Evolutionary conservation across 1,284 basidiomycete species (phyloP), one percentile per base, ranked within the genome.

Genomic region (Apiotrichum brassicae): DNA sequence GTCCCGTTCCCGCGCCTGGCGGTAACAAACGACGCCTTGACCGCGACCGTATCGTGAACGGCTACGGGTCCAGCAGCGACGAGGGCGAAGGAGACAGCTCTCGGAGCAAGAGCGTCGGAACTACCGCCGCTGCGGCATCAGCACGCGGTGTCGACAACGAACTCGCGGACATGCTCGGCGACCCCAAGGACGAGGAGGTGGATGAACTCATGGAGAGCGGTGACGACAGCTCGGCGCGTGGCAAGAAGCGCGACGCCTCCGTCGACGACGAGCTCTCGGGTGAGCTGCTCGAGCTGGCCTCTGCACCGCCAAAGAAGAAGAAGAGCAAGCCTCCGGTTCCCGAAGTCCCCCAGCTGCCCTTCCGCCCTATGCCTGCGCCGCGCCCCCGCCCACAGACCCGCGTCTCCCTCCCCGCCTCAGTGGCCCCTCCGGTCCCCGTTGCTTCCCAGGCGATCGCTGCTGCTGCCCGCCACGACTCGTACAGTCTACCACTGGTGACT

Each of bases 301-400:
- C 62, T 13, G 64, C 60, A 12, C 64, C 61, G 19, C 63, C 66
- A 6, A 66, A 62, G 59, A 66, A 65, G 58, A 65, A 65, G 53
- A 63, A 62, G 50, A 48, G 56, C 22, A 44, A 48, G 44, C 23
- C 34, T 32, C 26, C 41, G 8, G 46, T 22, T 48, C 12, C 28
- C n/a, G 40, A 42, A 8, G 33, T 23, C 26, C 35, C 41, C 34
- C 40, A 51, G 30, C 33, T 44, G 36, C 26, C 46, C 16, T 37
- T 32, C 19, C 43, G 43, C 28, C 30, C 19, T 34, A 38, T 35
- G 18, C 40, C 41, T 12, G 49, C 35, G 25, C 43, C 51, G 12
- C 52, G 48, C 22, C 34, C 34, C 11, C 43, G 23, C 13, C n/a
- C 33, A 2, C 12, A 28, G 11, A 33, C 43, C 11, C 28, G 41